Conservation (phyloP, 75 land plant species). For the Pinus tabuliformis region DNA sequence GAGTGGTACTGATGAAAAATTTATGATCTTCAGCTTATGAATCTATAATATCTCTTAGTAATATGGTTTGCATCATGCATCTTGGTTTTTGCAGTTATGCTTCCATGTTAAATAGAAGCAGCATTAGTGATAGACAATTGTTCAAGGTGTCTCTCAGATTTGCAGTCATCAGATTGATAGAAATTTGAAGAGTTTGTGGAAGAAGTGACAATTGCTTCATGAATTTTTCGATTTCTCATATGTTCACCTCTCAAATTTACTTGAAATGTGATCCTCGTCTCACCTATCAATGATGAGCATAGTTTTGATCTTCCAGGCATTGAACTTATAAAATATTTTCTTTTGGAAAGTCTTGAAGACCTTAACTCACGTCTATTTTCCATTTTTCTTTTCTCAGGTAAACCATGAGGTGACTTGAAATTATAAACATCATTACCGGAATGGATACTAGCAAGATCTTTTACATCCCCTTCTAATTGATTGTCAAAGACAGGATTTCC, state of each 20-base stretch:
- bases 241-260: neutral
- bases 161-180: neutral
- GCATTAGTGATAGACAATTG: too few species aligned
- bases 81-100: too few species aligned
- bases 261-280: neutral
- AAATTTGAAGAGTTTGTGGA: neutral
- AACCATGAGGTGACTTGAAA: slow-evolving; percentile 2
- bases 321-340: neutral
- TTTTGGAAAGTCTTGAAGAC: neutral
- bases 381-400: neutral
- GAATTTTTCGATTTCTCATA: neutral
- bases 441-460: slow-evolving; percentile 20
- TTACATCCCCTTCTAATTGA: slow-evolving; percentile 26
- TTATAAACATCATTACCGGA: slow-evolving; percentile 2
- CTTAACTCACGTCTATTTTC: neutral
- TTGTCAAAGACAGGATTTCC: slow-evolving; percentile 5
- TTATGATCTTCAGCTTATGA: too few species aligned
- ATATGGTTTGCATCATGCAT: too few species aligned
- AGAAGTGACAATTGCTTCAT: neutral
- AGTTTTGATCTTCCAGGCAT: neutral
- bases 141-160: neutral
- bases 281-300: neutral
- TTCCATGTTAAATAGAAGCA: too few species aligned
- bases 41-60: too few species aligned
- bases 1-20: too few species aligned